Evolutionary conservation across 768 basidiomycete genomes (phyloP).

Genomic region (Macrocybe gigantea): DNA sequence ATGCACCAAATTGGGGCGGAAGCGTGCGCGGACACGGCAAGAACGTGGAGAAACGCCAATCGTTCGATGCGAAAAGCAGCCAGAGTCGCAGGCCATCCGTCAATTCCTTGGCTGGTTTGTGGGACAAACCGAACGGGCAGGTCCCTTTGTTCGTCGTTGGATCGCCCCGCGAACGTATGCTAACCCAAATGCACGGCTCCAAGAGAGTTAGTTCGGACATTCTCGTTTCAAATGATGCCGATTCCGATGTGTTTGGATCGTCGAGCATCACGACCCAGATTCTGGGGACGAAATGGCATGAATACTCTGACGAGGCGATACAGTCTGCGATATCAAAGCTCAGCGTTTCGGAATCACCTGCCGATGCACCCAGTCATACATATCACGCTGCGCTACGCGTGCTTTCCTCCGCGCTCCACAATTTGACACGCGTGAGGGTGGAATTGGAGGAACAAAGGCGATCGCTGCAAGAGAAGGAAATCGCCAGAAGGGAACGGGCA

Average conservation of each 20-base stretch:
- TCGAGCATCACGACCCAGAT: constrained; percentile 36
- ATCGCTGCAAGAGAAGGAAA: constrained; percentile 54
- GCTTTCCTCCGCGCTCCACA: constrained; percentile 62
- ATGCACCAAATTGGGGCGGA: constrained; percentile 32
- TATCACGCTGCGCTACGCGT: constrained; percentile 66
- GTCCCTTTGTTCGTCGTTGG: constrained; percentile 40
- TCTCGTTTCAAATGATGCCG: constrained; percentile 26
- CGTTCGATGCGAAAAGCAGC: constrained; percentile 11
- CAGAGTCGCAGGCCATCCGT: constrained; percentile 18
- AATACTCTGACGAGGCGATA: constrained; percentile 70
- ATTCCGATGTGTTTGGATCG: constrained; percentile 25
- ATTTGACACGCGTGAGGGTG: constrained; percentile 45
- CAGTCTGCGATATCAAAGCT: constrained; percentile 54
- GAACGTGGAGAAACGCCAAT: constrained; percentile 20
- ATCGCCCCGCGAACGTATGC: constrained; percentile 23
- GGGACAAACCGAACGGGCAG: constrained; percentile 26
- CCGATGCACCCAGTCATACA: constrained; percentile 42
- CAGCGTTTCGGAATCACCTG: constrained; percentile 36
- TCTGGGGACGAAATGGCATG: constrained; percentile 70
- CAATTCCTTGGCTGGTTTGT: constrained; percentile 32
- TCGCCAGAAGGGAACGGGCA: constrained; percentile 42
- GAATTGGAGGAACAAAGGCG: constrained; percentile 61
- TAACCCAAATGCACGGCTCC: constrained; percentile 8
- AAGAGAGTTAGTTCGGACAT: constrained; percentile 22
- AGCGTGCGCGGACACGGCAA: constrained; percentile 56